These are phyloP conservation scores for Annulohypoxylon truncatum DNA, from an alignment of 2,329 filamentous ascomycete species.

Conservation along the genomic window DNA sequence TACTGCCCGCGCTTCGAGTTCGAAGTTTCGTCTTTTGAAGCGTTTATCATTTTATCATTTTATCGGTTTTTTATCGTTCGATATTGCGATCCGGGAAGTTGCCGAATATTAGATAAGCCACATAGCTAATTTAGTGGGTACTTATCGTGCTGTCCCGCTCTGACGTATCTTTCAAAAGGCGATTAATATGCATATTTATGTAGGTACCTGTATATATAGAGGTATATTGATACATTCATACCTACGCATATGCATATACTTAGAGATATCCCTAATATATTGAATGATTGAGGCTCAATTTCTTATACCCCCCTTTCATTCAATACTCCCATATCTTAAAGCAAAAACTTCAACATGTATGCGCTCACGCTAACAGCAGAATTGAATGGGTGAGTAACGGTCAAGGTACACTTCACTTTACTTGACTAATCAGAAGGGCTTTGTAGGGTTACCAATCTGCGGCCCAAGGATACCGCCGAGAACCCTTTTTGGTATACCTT, in stretches of 20 bases:
- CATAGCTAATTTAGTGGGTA: neutral
- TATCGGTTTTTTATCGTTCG: constrained; percentile 17
- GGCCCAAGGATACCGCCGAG: constrained; percentile 82
- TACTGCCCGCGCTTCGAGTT: constrained; percentile 15
- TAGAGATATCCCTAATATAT: neutral
- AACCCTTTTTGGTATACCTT: constrained; percentile 96
- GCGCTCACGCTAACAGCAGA: constrained; percentile 75
- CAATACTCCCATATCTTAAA: neutral
- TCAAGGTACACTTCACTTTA: neutral
- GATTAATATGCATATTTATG: neutral
- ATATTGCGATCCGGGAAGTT: constrained; percentile 29
- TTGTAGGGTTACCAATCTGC: constrained; percentile 86
- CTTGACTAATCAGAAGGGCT: constrained; percentile 9
- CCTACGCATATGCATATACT: too few relatives aligned
- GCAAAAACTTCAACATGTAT: constrained; percentile 64
- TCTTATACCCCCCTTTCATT: neutral
- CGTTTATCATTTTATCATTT: constrained; percentile 9
- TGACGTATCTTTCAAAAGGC: constrained; percentile 12
- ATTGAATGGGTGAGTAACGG: constrained; percentile 69
- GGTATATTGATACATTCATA: neutral
- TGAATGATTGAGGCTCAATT: constrained; percentile 21
- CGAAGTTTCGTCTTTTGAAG: constrained; percentile 15
- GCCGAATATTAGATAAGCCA: neutral
- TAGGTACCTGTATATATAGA: constrained; percentile 3
- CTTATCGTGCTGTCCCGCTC: neutral